Evolutionary conservation across 2,329 filamentous ascomycete genomes (phyloP).

Genomic region (Fusarium odoratissimum): DNA sequence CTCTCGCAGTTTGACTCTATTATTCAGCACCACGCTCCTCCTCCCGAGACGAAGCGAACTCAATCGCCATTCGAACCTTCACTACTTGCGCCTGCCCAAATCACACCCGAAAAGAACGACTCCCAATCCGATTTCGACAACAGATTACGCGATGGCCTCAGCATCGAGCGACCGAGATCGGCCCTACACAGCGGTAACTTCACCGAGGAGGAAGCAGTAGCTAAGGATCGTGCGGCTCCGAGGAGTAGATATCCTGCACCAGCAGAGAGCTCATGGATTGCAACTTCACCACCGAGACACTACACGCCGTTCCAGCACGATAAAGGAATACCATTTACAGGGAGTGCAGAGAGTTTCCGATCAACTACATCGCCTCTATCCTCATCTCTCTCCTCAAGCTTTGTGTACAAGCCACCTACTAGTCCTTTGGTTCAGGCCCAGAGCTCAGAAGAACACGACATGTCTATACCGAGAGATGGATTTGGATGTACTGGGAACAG

Average conservation of each 20-base stretch:
- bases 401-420: conserved; percentile 87
- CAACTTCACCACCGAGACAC: conserved; percentile 67
- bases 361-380: conserved; percentile 71
- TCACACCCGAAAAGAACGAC: conserved; percentile 54
- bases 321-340: conserved; percentile 46
- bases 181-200: conserved; percentile 77
- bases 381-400: conserved; percentile 81
- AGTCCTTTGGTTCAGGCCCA: conserved; percentile 91
- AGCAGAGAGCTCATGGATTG: conserved; percentile 57
- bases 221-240: conserved; percentile 18
- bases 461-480: conserved; percentile 64
- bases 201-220: conserved; percentile 54
- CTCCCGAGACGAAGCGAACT: conserved; percentile 37
- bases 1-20: conserved; percentile 54
- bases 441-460: conserved; percentile 79
- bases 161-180: conserved; percentile 86
- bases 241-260: conserved; percentile 33
- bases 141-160: conserved; percentile 64
- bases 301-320: conserved; percentile 61
- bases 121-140: conserved; percentile 47
- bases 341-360: conserved; percentile 52
- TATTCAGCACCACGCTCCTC: conserved; percentile 41
- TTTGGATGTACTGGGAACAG: conserved; percentile 64
- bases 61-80: conserved; percentile 53
- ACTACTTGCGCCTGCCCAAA: conserved; percentile 60